Evolutionary conservation across 2,329 filamentous ascomycete species (phyloP).

Genomic region (Pyrenophora tritici-repentis): DNA sequence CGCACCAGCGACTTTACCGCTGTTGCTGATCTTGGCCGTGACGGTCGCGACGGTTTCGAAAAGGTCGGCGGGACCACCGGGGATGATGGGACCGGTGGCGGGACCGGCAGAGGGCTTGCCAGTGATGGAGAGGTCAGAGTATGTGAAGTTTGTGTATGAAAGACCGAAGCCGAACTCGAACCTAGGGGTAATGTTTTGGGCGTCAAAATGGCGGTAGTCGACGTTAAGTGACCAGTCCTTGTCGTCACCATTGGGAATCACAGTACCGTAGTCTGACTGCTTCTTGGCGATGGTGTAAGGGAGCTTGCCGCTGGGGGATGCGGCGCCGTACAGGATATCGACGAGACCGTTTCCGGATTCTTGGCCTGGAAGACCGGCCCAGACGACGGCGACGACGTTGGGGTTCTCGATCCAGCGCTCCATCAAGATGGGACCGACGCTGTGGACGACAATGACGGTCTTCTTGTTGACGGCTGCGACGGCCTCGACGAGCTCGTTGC

Average conservation of each 20-base stretch:
- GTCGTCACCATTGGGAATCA: slow-evolving; percentile 23
- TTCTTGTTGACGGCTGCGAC: slow-evolving; percentile 46
- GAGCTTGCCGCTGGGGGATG: slow-evolving; percentile 59
- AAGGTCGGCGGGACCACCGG: slow-evolving; percentile 39
- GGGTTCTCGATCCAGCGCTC: slow-evolving; percentile 45
- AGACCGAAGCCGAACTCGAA: slow-evolving; percentile 55
- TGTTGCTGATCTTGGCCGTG: slow-evolving; percentile 44
- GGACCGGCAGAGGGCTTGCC: slow-evolving; percentile 31
- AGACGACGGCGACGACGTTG: slow-evolving; percentile 48
- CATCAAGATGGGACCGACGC: slow-evolving; percentile 45
- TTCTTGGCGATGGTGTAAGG: slow-evolving; percentile 55
- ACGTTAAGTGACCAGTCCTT: slow-evolving; percentile 51
- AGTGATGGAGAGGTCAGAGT: slow-evolving; percentile 38
- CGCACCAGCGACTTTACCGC: slow-evolving; percentile 41
- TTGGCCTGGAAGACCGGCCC: slow-evolving; percentile 46
- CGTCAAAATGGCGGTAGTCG: slow-evolving; percentile 53
- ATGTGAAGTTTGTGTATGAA: slow-evolving; percentile 51
- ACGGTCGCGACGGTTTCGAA: slow-evolving; percentile 44
- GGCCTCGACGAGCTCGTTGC: slow-evolving; percentile 49
- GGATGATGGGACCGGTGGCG: slow-evolving; percentile 29
- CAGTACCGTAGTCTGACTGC: slow-evolving; percentile 39
- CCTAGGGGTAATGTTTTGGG: slow-evolving; percentile 47
- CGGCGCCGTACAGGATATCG: slow-evolving; percentile 53
- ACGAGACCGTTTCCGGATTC: slow-evolving; percentile 53
- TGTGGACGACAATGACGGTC: slow-evolving; percentile 48